A percentile compares a stretch with the other conserved stretches of the same genome.
Conservation (phyloP, 2,329 filamentous ascomycete species). For the Sclerotinia minor region DNA sequence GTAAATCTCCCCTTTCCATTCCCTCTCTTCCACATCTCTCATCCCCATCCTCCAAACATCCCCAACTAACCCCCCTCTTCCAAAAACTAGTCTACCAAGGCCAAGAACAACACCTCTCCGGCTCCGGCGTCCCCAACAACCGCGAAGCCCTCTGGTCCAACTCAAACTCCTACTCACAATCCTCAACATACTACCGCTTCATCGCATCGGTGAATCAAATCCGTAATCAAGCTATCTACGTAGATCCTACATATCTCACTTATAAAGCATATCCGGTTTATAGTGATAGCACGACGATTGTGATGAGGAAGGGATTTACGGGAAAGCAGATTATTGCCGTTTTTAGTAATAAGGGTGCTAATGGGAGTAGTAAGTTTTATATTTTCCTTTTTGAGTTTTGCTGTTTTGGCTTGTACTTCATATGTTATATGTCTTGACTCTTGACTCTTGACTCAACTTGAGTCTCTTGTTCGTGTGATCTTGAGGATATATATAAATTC, state of each 20-base stretch:
- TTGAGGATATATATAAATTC: no score
- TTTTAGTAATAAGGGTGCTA: conserved; percentile 46
- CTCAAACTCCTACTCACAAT: conserved; percentile 44
- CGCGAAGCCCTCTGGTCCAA: conserved; percentile 49
- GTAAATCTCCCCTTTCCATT: conserved; percentile 25
- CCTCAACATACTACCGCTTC: conserved; percentile 16
- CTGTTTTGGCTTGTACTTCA: no score
- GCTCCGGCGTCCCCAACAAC: conserved; percentile 44
- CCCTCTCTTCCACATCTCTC: no score
- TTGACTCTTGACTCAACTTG: no score
- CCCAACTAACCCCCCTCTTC: no score
- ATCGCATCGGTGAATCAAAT: conserved; percentile 41
- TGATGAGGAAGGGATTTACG: conserved; percentile 36
- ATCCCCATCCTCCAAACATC: no score
- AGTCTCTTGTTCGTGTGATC: no score
- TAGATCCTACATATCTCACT: conserved; percentile 32
- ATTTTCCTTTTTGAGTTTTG: not conserved
- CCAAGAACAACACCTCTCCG: conserved; percentile 53
- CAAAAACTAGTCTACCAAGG: conserved; percentile 49
- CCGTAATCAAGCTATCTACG: conserved; percentile 36
- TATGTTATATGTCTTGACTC: no score
- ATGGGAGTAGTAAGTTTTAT: conserved; percentile 21
- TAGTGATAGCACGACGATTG: conserved; percentile 36
- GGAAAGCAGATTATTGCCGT: conserved; percentile 39
- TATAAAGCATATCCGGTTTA: conserved; percentile 38